Conservation (phyloP, 768 basidiomycete genomes). For the Termitomyces sp. region DNA sequence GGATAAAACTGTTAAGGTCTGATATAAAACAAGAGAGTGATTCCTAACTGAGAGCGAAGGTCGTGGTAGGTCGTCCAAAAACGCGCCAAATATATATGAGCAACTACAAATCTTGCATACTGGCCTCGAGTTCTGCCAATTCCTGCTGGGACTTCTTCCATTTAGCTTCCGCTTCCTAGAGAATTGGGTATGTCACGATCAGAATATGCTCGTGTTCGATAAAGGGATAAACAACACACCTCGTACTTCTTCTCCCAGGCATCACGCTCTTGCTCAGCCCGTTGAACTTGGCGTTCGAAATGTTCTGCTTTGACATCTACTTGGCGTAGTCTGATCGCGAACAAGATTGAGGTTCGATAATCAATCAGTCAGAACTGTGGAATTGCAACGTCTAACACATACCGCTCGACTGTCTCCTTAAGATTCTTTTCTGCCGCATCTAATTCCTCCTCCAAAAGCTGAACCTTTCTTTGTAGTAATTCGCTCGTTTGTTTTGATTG, state of each 20-base stretch:
- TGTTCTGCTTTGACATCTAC: constrained; percentile 99
- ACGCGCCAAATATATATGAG: not conserved
- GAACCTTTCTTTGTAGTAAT: constrained; percentile 73
- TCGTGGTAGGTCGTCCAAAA: constrained; percentile 1
- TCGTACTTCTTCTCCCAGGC: constrained; percentile 93
- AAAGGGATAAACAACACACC: constrained; percentile 37
- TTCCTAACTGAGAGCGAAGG: not conserved
- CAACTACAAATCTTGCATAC: constrained; percentile 66
- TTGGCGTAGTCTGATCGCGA: constrained; percentile 68
- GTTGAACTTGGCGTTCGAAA: constrained; percentile 87
- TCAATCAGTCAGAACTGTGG: constrained; percentile 9
- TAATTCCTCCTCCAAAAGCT: constrained; percentile 91
- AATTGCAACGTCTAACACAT: constrained; percentile 26
- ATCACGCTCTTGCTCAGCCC: constrained; percentile 89
- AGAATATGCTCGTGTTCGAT: not conserved
- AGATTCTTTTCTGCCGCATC: constrained; percentile 94
- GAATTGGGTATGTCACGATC: constrained; percentile 7
- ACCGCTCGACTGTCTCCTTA: constrained; percentile 97
- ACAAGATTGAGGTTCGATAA: constrained; percentile 10
- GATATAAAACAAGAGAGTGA: constrained; percentile 10
- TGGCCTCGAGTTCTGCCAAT: constrained; percentile 74
- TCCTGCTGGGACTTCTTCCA: constrained; percentile 72
- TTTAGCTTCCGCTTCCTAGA: constrained; percentile 68
- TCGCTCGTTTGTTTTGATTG: constrained; percentile 68
- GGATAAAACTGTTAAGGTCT: constrained; percentile 3